phyloP scores from a whole-genome alignment of 345 rosid genomes.

The Balakata baccata region DNA sequence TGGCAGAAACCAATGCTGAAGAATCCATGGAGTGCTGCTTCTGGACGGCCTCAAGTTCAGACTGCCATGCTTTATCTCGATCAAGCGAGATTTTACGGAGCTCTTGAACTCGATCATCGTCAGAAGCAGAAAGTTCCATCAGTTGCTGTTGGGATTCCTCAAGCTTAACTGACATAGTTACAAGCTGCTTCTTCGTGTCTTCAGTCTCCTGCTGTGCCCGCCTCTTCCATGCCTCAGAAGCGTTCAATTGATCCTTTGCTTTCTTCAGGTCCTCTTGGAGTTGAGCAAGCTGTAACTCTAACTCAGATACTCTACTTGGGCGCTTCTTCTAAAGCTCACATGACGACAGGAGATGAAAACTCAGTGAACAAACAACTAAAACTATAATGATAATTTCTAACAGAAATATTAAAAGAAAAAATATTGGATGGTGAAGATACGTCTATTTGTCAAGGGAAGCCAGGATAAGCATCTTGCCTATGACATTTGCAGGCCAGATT shows the following conservation, averaged over 20 bases:
- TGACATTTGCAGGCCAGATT: no score
- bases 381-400: slow-evolving; percentile 5
- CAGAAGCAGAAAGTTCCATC: slow-evolving; percentile 71
- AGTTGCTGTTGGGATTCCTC: slow-evolving; percentile 67
- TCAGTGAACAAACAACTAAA: slow-evolving; percentile 10
- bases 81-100: slow-evolving; percentile 81
- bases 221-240: slow-evolving; percentile 69
- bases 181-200: slow-evolving; percentile 65
- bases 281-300: slow-evolving; percentile 63
- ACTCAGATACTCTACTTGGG: slow-evolving; percentile 46
- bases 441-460: no score
- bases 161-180: slow-evolving; percentile 50
- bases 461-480: no score
- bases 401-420: neutral
- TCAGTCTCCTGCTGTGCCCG: slow-evolving; percentile 72
- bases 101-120: slow-evolving; percentile 73
- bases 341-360: slow-evolving; percentile 9
- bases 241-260: slow-evolving; percentile 64
- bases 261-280: slow-evolving; percentile 83
- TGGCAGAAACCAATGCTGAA: slow-evolving; percentile 66
- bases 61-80: slow-evolving; percentile 89
- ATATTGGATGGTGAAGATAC: no score
- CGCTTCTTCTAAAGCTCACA: slow-evolving; percentile 58
- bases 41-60: slow-evolving; percentile 93
- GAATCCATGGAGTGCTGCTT: slow-evolving; percentile 82